These are phyloP conservation scores for Verticillium isaacii DNA, from an alignment of 2,329 filamentous ascomycete species.

Conservation along the genomic window DNA sequence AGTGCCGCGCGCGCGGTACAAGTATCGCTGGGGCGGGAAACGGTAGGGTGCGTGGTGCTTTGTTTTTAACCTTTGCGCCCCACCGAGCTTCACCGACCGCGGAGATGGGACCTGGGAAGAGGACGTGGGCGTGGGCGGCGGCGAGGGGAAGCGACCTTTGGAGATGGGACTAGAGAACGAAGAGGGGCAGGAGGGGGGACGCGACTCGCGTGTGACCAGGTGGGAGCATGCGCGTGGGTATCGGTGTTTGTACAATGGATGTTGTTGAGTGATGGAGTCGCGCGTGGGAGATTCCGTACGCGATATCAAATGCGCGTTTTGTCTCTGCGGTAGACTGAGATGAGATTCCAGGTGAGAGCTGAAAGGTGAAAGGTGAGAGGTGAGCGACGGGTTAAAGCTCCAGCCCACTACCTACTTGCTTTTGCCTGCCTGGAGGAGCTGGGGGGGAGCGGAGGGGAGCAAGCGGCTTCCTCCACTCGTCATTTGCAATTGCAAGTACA, in stretches of 20 bases:
- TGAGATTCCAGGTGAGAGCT: neutral
- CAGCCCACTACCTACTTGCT: neutral
- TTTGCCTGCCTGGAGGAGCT: neutral
- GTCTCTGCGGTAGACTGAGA: neutral
- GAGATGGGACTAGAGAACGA: slow-evolving; percentile 3
- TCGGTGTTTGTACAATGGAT: neutral
- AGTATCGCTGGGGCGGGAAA: neutral
- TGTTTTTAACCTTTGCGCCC: slow-evolving; percentile 7
- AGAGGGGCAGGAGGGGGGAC: neutral
- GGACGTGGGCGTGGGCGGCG: slow-evolving; percentile 13
- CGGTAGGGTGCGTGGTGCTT: neutral
- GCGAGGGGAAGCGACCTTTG: slow-evolving; percentile 11
- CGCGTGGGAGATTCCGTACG: neutral
- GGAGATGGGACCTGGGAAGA: slow-evolving; percentile 3
- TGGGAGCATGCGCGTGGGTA: neutral
- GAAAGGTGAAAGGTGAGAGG: neutral
- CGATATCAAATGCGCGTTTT: neutral
- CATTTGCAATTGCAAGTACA: neutral
- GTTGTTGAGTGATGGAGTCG: neutral
- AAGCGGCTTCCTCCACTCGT: neutral
- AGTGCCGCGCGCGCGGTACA: neutral
- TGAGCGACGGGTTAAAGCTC: neutral
- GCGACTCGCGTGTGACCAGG: neutral
- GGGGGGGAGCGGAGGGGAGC: neutral
- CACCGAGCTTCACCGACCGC: slow-evolving; percentile 16